These are phyloP conservation scores for Zasmidium citrigriseum DNA, from an alignment of 2,329 filamentous ascomycete species.

Conservation along the genomic window DNA sequence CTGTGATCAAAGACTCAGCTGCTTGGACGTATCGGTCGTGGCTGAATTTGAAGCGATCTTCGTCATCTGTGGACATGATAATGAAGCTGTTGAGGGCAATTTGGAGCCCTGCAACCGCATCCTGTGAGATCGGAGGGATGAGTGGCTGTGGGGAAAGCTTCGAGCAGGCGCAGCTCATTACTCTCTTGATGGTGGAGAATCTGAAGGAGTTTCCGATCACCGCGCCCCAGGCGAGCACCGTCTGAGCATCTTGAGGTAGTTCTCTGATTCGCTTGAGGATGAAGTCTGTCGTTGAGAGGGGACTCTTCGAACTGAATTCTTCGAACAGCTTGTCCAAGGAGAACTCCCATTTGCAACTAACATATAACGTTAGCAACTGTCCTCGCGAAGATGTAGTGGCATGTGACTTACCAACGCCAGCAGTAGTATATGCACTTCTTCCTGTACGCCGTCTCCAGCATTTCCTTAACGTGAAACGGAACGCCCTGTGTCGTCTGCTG, in stretches of 20 bases:
- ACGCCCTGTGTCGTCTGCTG: conserved; percentile 91
- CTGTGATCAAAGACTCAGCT: conserved; percentile 62
- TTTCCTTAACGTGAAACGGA: conserved; percentile 87
- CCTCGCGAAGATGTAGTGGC: too few species aligned
- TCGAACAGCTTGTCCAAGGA: conserved; percentile 84
- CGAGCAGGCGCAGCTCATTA: conserved; percentile 75
- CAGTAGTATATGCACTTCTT: conserved; percentile 58
- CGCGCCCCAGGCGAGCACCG: conserved; percentile 83
- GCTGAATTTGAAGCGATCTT: conserved; percentile 82
- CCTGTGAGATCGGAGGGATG: conserved; percentile 61
- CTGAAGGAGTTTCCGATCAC: conserved; percentile 81
- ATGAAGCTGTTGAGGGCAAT: conserved; percentile 78
- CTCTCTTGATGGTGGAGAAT: conserved; percentile 74
- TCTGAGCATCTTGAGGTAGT: conserved; percentile 70
- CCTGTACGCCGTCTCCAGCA: conserved; percentile 82
- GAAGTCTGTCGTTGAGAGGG: conserved; percentile 79
- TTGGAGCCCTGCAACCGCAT: conserved; percentile 78
- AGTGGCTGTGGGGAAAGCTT: conserved; percentile 51
- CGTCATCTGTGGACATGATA: conserved; percentile 76
- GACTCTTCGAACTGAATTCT: conserved; percentile 67
- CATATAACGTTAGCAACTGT: too few species aligned
- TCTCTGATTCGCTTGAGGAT: conserved; percentile 77
- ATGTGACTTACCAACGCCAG: neutral
- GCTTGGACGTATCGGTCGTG: conserved; percentile 86
- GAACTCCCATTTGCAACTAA: conserved; percentile 80